phyloP scores from a whole-genome alignment of 371 early-diverging fungal genomes.

The Mucor saturninus region DNA sequence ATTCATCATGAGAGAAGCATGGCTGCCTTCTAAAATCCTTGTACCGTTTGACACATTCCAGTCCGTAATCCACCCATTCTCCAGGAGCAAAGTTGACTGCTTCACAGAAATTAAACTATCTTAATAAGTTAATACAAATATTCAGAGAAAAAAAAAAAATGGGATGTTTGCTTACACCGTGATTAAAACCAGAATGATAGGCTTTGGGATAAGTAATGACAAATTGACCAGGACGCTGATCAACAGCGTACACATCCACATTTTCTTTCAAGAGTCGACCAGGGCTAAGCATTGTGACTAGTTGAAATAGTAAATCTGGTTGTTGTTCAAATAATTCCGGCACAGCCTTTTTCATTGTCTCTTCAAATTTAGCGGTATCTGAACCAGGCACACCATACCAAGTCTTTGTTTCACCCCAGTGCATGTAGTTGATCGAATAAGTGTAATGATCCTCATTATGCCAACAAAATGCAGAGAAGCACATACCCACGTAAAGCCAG shows the following conservation, averaged over 20 bases:
- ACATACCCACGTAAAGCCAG: conserved; percentile 97
- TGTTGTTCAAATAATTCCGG: conserved; percentile 91
- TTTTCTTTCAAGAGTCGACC: conserved; percentile 70
- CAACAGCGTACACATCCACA: conserved; percentile 80
- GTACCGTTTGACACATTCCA: conserved; percentile 81
- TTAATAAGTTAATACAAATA: background rate
- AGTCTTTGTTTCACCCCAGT: conserved; percentile 96
- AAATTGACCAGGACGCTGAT: conserved; percentile 94
- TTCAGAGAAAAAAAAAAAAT: background rate
- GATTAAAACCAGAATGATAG: conserved; percentile 97
- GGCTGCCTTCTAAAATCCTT: conserved; percentile 79
- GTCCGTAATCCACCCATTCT: conserved; percentile 91
- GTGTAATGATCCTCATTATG: conserved; percentile 97
- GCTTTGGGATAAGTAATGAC: conserved; percentile 95
- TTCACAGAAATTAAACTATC: conserved; percentile 90
- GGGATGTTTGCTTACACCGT: conserved; percentile 69
- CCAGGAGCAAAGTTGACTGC: conserved; percentile 95
- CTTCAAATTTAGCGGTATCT: conserved; percentile 84
- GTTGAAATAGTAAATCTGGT: conserved; percentile 92
- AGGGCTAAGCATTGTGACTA: conserved; percentile 92
- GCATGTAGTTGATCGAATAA: conserved; percentile 95
- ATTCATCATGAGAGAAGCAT: conserved; percentile 93
- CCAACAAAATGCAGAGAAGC: conserved; percentile 97
- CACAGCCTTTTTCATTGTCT: conserved; percentile 76
- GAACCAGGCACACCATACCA: conserved; percentile 96